phyloP scores from a whole-genome alignment of 345 rosid genomes.

The Eucalyptus coolabah region DNA sequence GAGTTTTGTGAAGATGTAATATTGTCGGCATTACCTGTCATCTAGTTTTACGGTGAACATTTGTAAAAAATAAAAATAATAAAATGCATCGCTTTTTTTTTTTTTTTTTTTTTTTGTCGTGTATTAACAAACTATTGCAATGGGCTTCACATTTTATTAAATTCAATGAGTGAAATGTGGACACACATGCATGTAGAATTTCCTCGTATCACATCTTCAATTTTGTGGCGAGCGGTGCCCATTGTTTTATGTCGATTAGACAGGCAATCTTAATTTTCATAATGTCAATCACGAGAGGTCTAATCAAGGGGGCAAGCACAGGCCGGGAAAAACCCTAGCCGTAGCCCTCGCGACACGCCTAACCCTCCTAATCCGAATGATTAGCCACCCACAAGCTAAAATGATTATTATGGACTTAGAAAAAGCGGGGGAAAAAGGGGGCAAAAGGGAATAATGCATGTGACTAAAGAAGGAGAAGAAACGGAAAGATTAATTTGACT shows the following conservation, averaged over 20 bases:
- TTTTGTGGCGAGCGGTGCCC: not conserved
- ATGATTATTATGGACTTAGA: not conserved
- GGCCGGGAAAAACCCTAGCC: not conserved
- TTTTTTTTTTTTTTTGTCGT: too few relatives aligned
- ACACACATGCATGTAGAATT: not conserved
- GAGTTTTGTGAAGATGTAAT: too few relatives aligned
- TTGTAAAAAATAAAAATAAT: too few relatives aligned
- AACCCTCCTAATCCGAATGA: not conserved
- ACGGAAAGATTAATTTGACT: not conserved
- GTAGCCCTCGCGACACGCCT: not conserved
- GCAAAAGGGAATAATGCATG: not conserved
- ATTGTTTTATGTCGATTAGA: not conserved
- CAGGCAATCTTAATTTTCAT: not conserved
- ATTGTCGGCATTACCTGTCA: too few relatives aligned
- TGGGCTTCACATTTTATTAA: too few relatives aligned
- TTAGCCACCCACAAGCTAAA: not conserved
- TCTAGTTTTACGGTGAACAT: too few relatives aligned
- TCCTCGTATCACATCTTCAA: not conserved
- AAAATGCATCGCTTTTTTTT: too few relatives aligned
- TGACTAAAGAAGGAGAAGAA: not conserved
- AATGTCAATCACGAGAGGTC: fast-evolving
- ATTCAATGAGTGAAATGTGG: not conserved
- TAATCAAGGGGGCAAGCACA: not conserved
- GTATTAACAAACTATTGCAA: too few relatives aligned
- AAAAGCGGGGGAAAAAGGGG: not conserved